These are phyloP conservation scores for Maudiozyma serrabonitensis DNA, from an alignment of 805 yeast species.

Conservation along the genomic window DNA sequence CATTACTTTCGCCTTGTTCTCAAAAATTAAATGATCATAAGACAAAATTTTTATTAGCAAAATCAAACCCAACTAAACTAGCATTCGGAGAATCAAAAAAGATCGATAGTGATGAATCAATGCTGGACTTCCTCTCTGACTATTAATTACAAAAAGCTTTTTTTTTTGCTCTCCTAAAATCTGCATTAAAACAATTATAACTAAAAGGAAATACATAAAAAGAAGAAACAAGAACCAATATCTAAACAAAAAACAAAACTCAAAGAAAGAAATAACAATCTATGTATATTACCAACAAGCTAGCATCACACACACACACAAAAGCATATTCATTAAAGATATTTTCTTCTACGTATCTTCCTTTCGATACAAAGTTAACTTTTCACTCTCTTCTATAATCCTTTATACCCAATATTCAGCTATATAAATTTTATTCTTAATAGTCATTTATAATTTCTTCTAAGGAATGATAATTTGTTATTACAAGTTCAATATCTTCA, in stretches of 20 bases:
- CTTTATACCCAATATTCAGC: neutral
- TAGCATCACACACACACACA: too few species aligned
- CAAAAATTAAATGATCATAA: slow-evolving; percentile 44
- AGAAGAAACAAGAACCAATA: too few species aligned
- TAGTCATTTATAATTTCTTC: slow-evolving; percentile 1
- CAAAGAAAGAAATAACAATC: too few species aligned
- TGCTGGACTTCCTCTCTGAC: slow-evolving; percentile 4
- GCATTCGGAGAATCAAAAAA: slow-evolving; percentile 5
- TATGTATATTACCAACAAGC: too few species aligned
- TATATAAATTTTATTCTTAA: neutral
- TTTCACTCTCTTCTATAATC: neutral
- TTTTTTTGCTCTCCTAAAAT: neutral
- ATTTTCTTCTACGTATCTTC: too few species aligned
- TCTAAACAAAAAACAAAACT: too few species aligned
- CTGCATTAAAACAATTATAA: neutral
- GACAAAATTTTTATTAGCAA: slow-evolving; percentile 18
- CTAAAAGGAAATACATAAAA: too few species aligned
- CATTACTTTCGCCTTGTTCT: slow-evolving; percentile 47
- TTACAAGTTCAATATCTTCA: slow-evolving; percentile 2
- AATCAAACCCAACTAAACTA: slow-evolving; percentile 18
- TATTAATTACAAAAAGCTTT: neutral
- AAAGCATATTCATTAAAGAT: too few species aligned
- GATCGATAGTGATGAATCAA: neutral
- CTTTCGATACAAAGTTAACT: too few species aligned
- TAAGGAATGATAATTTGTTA: slow-evolving; percentile 1